phyloP scores from a whole-genome alignment of 192 early-diverging fungal species.

The Jimgerdemannia flammicorona region DNA sequence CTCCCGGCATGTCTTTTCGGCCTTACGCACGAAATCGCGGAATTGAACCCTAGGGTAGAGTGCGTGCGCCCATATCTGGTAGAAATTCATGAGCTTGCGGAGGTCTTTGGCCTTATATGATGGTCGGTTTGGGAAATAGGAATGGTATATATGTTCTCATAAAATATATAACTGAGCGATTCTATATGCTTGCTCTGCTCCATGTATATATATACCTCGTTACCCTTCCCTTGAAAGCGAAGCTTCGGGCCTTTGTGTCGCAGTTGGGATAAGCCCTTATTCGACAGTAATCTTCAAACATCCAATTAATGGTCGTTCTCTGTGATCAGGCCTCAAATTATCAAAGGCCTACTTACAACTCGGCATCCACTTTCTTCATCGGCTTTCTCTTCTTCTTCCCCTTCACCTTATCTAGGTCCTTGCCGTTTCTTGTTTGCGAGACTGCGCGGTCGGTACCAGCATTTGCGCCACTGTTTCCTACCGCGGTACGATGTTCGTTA shows the following conservation, averaged over 20 bases:
- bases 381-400: not conserved
- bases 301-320: not conserved
- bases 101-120: constrained; percentile 13
- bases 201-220: constrained; percentile 1
- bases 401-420: not conserved
- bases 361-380: not conserved
- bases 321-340: not conserved
- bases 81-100: constrained; percentile 19
- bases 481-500: not conserved
- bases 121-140: not conserved
- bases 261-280: constrained; percentile 7
- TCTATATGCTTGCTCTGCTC: not conserved
- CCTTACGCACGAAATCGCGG: constrained; percentile 12
- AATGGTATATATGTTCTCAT: not conserved
- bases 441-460: not conserved
- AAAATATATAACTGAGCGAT: too few species aligned
- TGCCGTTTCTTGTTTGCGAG: not conserved
- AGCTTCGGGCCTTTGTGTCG: constrained; percentile 3
- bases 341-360: constrained; percentile 1
- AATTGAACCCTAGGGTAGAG: constrained; percentile 22
- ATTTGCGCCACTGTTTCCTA: not conserved
- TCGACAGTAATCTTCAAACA: not conserved
- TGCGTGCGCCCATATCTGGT: constrained; percentile 28
- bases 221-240: constrained; percentile 12
- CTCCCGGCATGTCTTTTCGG: not conserved